phyloP scores from a whole-genome alignment of 306 rosid species.

The Fagus crenata region DNA sequence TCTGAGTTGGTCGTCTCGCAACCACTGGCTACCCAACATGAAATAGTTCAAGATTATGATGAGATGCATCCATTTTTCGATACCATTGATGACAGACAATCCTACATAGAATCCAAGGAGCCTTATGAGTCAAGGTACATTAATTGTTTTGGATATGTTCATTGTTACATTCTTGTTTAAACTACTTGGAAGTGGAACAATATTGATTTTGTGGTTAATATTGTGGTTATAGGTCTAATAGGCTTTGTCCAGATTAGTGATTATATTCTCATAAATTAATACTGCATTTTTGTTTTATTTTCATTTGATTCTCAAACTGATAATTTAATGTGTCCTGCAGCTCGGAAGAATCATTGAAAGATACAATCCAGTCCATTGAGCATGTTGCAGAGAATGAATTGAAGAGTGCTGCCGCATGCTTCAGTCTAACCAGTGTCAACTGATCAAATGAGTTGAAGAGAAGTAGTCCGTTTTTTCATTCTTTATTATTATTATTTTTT shows the following conservation, averaged over 20 bases:
- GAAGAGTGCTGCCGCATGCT: constrained; percentile 76
- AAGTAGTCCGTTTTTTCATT: not conserved
- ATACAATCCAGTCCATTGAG: constrained; percentile 51
- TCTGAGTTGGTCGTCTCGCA: constrained; percentile 39
- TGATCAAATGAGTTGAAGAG: constrained; percentile 37
- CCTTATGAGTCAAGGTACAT: constrained; percentile 72
- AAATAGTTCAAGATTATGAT: constrained; percentile 54
- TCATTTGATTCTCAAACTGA: constrained; percentile 6
- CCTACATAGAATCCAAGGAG: constrained; percentile 67
- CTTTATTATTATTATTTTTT: not conserved
- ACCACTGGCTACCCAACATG: constrained; percentile 43
- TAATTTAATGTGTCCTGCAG: constrained; percentile 35
- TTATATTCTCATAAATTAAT: not conserved
- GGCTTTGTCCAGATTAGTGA: not conserved
- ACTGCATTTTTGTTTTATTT: not conserved
- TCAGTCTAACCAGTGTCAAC: constrained; percentile 70
- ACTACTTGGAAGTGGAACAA: too few relatives aligned
- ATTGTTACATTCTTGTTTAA: not conserved
- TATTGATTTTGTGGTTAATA: not conserved
- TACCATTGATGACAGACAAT: constrained; percentile 67
- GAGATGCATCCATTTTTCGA: constrained; percentile 65
- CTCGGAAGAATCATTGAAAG: constrained; percentile 71
- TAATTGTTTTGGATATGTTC: not conserved
- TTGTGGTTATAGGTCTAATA: not conserved
- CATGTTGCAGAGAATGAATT: constrained; percentile 56